Percentiles rank a stretch among this genome's conserved stretches.
Evolutionary conservation across 176 grass and related monocot genomes (phyloP).

Genomic region (Canna indica): DNA sequence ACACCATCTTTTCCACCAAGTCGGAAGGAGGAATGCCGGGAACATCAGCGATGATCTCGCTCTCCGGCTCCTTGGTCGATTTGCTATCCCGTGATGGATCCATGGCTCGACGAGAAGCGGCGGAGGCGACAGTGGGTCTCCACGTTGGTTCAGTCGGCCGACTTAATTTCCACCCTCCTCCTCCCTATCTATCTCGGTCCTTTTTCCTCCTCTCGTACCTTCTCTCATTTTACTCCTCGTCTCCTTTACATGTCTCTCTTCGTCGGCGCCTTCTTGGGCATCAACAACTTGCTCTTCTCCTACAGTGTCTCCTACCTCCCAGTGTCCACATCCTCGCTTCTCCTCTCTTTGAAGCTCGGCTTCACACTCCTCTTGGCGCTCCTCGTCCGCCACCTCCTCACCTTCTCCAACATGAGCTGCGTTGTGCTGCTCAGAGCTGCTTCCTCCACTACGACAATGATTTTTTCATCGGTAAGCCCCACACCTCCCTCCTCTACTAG

Average conservation of each 20-base stretch:
- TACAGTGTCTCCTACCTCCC: conserved; percentile 76
- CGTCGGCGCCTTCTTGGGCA: conserved; percentile 65
- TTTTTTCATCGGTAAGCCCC: conserved; percentile 66
- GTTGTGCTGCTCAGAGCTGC: conserved; percentile 73
- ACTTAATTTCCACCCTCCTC: conserved; percentile 70
- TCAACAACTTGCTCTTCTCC: conserved; percentile 82
- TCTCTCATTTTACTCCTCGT: conserved; percentile 41
- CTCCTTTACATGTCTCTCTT: conserved; percentile 40
- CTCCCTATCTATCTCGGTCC: conserved; percentile 43
- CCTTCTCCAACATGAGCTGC: conserved; percentile 80
- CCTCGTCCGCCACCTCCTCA: conserved; percentile 74
- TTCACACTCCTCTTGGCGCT: conserved; percentile 76
- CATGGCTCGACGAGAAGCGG: conserved; percentile 54
- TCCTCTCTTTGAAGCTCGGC: conserved; percentile 74
- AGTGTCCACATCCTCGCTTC: conserved; percentile 79
- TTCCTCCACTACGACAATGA: conserved; percentile 81
- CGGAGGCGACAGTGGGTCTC: conserved; percentile 44
- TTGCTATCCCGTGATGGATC: conserved; percentile 82
- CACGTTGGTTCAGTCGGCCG: conserved; percentile 81
- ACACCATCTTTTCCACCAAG: conserved; percentile 16
- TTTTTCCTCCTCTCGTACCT: conserved; percentile 26
- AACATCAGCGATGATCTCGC: conserved; percentile 29
- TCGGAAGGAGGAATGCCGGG: not conserved
- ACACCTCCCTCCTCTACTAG: conserved; percentile 65
- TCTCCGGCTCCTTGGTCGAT: conserved; percentile 34